Percentiles rank a stretch among this genome's conserved stretches.
Conservation (phyloP, 805 yeast genomes). For the Metschnikowia lachancei region DNA sequence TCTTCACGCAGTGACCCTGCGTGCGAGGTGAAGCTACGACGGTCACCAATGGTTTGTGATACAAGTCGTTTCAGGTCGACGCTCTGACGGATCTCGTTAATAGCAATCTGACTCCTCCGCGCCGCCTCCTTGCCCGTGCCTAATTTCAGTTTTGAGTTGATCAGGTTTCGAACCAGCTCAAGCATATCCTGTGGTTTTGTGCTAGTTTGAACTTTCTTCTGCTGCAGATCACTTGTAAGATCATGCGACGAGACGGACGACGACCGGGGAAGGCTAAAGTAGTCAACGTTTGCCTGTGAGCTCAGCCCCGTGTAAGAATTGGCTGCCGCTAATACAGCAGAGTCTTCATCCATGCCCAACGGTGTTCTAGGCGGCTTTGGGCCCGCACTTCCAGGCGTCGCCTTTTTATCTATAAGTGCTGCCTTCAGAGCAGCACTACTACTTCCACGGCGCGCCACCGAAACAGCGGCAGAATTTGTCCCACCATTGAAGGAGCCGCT, state of each 20-base stretch:
- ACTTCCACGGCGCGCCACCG: too few species aligned
- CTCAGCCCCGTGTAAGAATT: too few species aligned
- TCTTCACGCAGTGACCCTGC: conserved; percentile 6
- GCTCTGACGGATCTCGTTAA: conserved; percentile 36
- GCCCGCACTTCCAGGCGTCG: too few species aligned
- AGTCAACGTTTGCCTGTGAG: not conserved
- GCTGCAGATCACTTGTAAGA: conserved; percentile 7
- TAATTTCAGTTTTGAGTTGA: conserved; percentile 28
- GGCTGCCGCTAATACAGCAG: not conserved
- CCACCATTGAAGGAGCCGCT: too few species aligned
- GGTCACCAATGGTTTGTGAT: conserved; percentile 13
- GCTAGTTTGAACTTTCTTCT: conserved; percentile 5
- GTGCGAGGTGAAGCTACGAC: not conserved
- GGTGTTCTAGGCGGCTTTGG: too few species aligned
- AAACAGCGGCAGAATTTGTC: too few species aligned
- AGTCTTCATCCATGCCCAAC: too few species aligned
- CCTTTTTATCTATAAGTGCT: too few species aligned
- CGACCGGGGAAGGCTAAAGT: conserved; percentile 8
- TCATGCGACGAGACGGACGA: conserved; percentile 1
- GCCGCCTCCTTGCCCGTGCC: conserved; percentile 19
- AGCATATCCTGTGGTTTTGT: conserved; percentile 32
- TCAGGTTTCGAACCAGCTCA: conserved; percentile 28
- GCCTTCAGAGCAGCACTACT: too few species aligned
- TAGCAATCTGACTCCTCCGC: conserved; percentile 22
- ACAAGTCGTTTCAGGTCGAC: conserved; percentile 35